Evolutionary conservation across 495 filamentous ascomycete genomes (phyloP), one percentile per base, ranked within the genome.

Genomic region (Neurospora sp.): DNA sequence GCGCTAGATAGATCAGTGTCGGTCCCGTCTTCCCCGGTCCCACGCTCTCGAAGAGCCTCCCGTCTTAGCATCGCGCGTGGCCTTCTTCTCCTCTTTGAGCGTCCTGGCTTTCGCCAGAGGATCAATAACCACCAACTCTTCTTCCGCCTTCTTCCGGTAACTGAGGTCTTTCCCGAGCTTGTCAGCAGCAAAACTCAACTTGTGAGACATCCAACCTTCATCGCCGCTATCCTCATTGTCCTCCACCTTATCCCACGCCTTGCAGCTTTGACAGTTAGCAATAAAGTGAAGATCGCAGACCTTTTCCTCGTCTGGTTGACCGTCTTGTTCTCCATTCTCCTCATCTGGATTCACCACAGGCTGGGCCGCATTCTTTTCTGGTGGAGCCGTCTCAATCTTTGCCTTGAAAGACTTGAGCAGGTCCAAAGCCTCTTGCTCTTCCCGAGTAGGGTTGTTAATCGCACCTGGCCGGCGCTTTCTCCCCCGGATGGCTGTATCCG

Each of bases 281-380:
- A 98, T 94, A 83, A 97, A 97, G 76, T 97, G 94, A 5, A 97
- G 85, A 78, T 97, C 93, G 77, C 94, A 97, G 18, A 96, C 77
- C 7, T 77, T 81, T 46, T 74, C 77, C 48, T 83, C 81, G 22
- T 81, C 79, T 44, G 79, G 71, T 59, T 76, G 74, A 3, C 79
- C 76, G 69, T 77, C 71, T 48, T 78, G 76, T 4, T 80, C 75
- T 9, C 74, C 76, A 22, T 78, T 78, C 1, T 74, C 79, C 20
- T 39, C 73, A 39, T 83, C 78, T 53, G 79, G 76, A 42, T 48
- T 35, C 4, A 38, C 71, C 0, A 42, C 69, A 5, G 76, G 70
- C 68, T 79, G 74, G 44, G 77, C 80, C 37, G 76, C 72, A 9
- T 79, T 81, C 72, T 85, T 88, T 74, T 85, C 81, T 1, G 80